A percentile compares a stretch with the other conserved stretches of the same genome.
Evolutionary conservation across 2,329 filamentous ascomycete genomes (phyloP).

Genomic region (Xylaria arbuscula): DNA sequence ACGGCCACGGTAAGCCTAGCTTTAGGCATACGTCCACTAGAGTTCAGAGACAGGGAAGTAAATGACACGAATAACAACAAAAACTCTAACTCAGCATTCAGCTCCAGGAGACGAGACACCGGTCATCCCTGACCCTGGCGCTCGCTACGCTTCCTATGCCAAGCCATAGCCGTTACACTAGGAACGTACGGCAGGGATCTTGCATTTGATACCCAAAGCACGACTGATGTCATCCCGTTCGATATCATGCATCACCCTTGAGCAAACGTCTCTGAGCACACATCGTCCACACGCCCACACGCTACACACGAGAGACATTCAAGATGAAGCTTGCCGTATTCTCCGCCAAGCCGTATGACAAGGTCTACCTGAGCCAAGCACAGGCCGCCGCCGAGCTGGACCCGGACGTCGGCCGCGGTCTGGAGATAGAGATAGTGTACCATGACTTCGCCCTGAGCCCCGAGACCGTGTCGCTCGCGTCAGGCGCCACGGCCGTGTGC

Average conservation of each 20-base stretch:
- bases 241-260: constrained; percentile 1
- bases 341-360: constrained; percentile 73
- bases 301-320: neutral
- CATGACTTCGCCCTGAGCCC: constrained; percentile 67
- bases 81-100: too few relatives aligned
- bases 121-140: neutral
- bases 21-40: too few relatives aligned
- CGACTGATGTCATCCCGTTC: too few relatives aligned
- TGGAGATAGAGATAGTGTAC: constrained; percentile 61
- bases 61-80: too few relatives aligned
- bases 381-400: constrained; percentile 50
- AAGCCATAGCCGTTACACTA: constrained; percentile 13
- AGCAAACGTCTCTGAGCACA: neutral
- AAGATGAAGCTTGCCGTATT: constrained; percentile 68
- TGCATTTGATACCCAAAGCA: neutral
- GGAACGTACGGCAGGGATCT: constrained; percentile 3
- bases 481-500: constrained; percentile 68
- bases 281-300: neutral
- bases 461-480: constrained; percentile 67
- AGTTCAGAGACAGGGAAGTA: too few relatives aligned
- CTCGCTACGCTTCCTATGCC: constrained; percentile 1
- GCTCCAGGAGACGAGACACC: neutral
- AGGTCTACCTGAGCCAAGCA: constrained; percentile 62
- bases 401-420: constrained; percentile 45
- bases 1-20: too few relatives aligned